Evolutionary conservation across 2,329 filamentous ascomycete species (phyloP).

Genomic region (Gyromitra esculenta): DNA sequence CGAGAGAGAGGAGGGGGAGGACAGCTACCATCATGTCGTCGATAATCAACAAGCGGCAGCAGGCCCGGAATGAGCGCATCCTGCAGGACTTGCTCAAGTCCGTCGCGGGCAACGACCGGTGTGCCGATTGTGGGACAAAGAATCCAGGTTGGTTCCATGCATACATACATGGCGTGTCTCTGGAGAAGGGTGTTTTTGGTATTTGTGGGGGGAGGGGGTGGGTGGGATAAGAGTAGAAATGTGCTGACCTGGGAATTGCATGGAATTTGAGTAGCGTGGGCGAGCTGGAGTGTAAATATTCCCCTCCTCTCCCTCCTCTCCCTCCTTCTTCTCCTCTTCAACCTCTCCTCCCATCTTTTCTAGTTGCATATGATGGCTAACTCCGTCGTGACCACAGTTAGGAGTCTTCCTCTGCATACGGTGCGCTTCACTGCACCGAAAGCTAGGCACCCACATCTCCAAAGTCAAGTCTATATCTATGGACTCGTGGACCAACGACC

Average conservation of each 20-base stretch:
- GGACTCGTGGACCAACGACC: conserved; percentile 95
- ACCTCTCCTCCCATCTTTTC: neutral
- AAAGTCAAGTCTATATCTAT: conserved; percentile 99
- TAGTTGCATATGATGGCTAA: conserved; percentile 16
- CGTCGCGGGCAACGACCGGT: conserved; percentile 87
- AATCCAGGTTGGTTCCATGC: conserved; percentile 76
- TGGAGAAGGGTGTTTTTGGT: neutral
- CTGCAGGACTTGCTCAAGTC: conserved; percentile 88
- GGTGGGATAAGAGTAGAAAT: neutral
- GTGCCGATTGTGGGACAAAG: conserved; percentile 89
- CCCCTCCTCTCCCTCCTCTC: conserved; percentile 30
- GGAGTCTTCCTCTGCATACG: conserved; percentile 98
- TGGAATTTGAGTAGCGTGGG: conserved; percentile 73
- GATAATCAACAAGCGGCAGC: conserved; percentile 90
- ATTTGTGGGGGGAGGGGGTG: neutral
- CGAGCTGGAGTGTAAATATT: conserved; percentile 87
- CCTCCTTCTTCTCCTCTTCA: conserved; percentile 7
- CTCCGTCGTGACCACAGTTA: conserved; percentile 67
- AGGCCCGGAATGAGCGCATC: conserved; percentile 92
- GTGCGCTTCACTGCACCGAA: conserved; percentile 93
- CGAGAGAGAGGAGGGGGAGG: conserved; percentile 37
- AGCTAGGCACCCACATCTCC: conserved; percentile 95
- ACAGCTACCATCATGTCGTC: conserved; percentile 69
- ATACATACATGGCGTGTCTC: neutral
- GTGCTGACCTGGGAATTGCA: conserved; percentile 37